phyloP scores from a whole-genome alignment of 2,329 filamentous ascomycete genomes.

The Neopestalotiopsis clavispora region DNA sequence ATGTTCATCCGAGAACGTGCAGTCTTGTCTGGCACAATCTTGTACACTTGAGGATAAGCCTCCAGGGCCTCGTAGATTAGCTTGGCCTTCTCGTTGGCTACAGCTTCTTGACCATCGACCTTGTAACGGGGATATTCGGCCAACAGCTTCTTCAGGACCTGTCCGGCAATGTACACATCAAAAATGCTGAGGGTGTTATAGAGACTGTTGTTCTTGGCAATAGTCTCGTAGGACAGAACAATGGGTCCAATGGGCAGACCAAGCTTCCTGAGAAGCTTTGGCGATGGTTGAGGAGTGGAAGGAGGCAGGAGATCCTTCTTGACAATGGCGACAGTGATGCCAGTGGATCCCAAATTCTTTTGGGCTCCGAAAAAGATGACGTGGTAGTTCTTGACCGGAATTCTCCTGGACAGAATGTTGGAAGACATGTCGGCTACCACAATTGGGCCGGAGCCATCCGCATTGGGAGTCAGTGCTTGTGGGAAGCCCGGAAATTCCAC shows the following conservation, averaged over 20 bases:
- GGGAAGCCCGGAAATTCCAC: conserved; percentile 85
- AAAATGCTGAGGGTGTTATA: conserved; percentile 98
- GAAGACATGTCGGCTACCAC: conserved; percentile 94
- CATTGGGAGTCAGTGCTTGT: conserved; percentile 59
- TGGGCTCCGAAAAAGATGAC: conserved; percentile 92
- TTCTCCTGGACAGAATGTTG: conserved; percentile 83
- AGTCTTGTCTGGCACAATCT: conserved; percentile 74
- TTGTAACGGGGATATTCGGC: conserved; percentile 64
- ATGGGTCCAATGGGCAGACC: conserved; percentile 79
- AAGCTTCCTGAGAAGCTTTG: conserved; percentile 73
- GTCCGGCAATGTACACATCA: conserved; percentile 87
- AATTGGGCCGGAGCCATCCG: conserved; percentile 69
- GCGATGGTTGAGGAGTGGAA: conserved; percentile 65
- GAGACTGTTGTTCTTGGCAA: conserved; percentile 90
- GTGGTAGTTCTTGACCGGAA: conserved; percentile 80
- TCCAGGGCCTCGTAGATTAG: conserved; percentile 82
- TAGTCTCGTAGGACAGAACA: conserved; percentile 81
- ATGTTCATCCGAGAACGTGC: conserved; percentile 92
- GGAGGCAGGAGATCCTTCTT: conserved; percentile 81
- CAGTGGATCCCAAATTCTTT: conserved; percentile 89
- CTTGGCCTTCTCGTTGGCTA: conserved; percentile 76
- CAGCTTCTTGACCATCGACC: conserved; percentile 75
- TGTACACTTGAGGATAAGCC: conserved; percentile 73
- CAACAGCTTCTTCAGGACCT: conserved; percentile 81
- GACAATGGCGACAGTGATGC: conserved; percentile 85